Conservation (phyloP, 192 early-diverging fungal species). For the Glomus cerebriforme region DNA sequence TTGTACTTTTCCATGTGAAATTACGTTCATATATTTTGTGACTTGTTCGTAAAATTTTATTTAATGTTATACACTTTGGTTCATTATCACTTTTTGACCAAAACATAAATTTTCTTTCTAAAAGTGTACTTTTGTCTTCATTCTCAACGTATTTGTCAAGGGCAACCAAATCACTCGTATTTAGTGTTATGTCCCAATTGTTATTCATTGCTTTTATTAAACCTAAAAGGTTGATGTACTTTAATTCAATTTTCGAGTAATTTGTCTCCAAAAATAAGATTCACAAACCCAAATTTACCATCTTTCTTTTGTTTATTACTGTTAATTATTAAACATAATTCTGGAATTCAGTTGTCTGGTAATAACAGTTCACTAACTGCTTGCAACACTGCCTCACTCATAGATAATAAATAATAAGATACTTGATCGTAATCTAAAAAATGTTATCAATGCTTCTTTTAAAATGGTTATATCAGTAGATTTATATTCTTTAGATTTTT, state of each 20-base stretch:
- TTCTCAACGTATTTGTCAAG: conserved; percentile 10
- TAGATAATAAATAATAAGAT: neutral
- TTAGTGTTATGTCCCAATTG: conserved; percentile 5
- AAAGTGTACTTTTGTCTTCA: conserved; percentile 2
- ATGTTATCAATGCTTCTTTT: neutral
- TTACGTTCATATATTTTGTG: conserved; percentile 2
- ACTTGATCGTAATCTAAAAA: neutral
- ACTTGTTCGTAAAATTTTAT: conserved; percentile 10
- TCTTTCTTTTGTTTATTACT: conserved; percentile 2
- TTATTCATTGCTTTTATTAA: conserved; percentile 13
- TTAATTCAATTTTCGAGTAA: conserved; percentile 1
- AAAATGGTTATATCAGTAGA: neutral
- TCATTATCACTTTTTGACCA: neutral
- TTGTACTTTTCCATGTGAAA: conserved; percentile 1
- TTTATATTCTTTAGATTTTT: neutral
- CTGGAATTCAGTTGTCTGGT: neutral
- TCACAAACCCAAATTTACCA: conserved; percentile 5
- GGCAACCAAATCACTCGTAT: neutral
- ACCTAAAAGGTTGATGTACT: conserved; percentile 1
- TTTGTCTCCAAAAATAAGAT: conserved; percentile 16
- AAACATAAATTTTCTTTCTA: conserved; percentile 16
- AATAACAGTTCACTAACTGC: conserved; percentile 17
- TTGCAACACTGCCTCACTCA: neutral
- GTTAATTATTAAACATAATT: conserved; percentile 12
- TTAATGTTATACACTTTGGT: neutral